Evolutionary conservation across 1,284 basidiomycete genomes (phyloP), one percentile per base, ranked within the genome.

Genomic region (Cryptococcus sp.): DNA sequence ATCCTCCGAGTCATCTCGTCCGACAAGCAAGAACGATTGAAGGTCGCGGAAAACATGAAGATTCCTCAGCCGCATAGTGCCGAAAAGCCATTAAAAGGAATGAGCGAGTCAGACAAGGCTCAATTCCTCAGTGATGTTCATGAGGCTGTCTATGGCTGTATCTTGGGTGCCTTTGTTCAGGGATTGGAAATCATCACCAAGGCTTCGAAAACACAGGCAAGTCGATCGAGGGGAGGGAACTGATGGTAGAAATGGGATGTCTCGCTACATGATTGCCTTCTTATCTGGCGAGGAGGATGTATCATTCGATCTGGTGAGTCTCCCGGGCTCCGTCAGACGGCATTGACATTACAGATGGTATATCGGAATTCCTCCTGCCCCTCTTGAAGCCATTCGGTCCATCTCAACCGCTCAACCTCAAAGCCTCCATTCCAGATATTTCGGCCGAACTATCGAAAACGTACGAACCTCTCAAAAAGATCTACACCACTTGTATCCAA

Each of bases 231-330:
- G 5, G 11, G 11, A 5, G 7, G 25, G 40, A 41, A 25, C 50
- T 24, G 19, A 5, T 34, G 40, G n/a, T 45, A 69, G 56, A 52
- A 63, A 49, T 72, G 69, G 67, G 53, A 56, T 40, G 57, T 72
- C 45, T 52, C 55, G 4, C 56, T 72, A 22, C 54, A 54, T 0
- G 50, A 54, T 7, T 68, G 66, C 48, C 54, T 69, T 31, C 47
- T 50, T 23, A 68, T 71, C 48, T 70, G 69, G 69, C 52, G 67
- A 24, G 63, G 63, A 23, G 71, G 71, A 16, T 71, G 69, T 51
- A 71, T 71, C 53, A 69, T 69, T 41, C 67, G 63, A 46, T 64
- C 61, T 11, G 62, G 60, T 57, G 23, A 45, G 55, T 51, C 24
- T 2, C 23, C 16, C 9, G 37, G 21, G 19, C 22, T 28, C 28